Evolutionary conservation across 495 filamentous ascomycete species (phyloP), one percentile per base, ranked within the genome.

Genomic region (Penicillium ochrochloron): DNA sequence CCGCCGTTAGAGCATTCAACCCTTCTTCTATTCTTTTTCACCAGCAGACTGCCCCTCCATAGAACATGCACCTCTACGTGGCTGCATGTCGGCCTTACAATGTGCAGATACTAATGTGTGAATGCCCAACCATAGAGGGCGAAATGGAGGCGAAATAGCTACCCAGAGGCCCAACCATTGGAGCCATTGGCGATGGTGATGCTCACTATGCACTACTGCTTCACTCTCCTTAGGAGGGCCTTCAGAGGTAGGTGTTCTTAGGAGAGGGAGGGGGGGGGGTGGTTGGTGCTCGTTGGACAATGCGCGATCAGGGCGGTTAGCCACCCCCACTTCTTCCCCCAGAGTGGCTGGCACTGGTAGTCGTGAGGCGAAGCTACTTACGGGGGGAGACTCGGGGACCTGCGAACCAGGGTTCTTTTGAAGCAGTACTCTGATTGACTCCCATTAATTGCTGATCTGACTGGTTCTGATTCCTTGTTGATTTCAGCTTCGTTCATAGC

Each of bases 51-150:
- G 25, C 27, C 51, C 44, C 44, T 25, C 44, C 3, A 23, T 7
- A 53, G 25, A 54, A 10, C 27, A 54, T 54, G 51, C 51, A 29
- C 27, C 51, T 33, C 51, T 21, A 11, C 53, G n/a, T 25, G 53
- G 33, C 53, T 37, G 53, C 53, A 39, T 37, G 33, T 56, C 31
- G n/a, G 53, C 53, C 31, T 35, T 56, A 56, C n/a, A 25, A n/a
- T 34, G 11, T 39, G 53, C 19, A 56, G 31, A 37, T 56, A 56
- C 33, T 35, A 25, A 37, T 56, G 53, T 33, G 14, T 9, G 5
- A 56, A 6, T 56, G 53, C 53, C 53, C 53, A 39, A 56, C 53
- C 10, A 19, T 14, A 5, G n/a, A 56, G 29, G 53, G 53, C 53
- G 9, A 39, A 15, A 56, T 23, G 53, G 19, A 56, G 33, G 53